These are phyloP conservation scores for Hypomyces perniciosus DNA, from an alignment of 2,329 filamentous ascomycete species.

Conservation along the genomic window DNA sequence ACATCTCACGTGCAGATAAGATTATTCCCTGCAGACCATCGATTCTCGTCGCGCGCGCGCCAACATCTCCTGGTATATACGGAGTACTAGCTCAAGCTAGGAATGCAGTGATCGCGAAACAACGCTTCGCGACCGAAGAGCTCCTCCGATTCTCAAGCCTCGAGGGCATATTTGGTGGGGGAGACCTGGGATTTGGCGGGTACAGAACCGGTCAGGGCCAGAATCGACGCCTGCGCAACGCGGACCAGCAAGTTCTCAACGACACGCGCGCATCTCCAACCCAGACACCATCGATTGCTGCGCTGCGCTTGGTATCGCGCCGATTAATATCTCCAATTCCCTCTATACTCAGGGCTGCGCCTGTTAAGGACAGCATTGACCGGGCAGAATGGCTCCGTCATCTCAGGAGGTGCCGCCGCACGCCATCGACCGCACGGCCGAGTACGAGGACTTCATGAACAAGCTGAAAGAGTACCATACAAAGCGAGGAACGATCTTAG, in stretches of 20 bases:
- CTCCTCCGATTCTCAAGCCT: not conserved
- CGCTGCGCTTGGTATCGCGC: not conserved
- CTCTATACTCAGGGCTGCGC: not conserved
- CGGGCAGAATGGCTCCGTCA: conserved; percentile 12
- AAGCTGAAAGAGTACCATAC: conserved; percentile 68
- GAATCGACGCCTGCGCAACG: not conserved
- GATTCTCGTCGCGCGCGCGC: conserved; percentile 19
- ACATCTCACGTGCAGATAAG: conserved; percentile 16
- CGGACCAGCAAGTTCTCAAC: not conserved
- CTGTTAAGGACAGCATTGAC: not conserved
- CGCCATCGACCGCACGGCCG: conserved; percentile 54
- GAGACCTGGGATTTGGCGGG: not conserved
- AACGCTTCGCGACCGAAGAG: not conserved
- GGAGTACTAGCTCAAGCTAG: conserved; percentile 1
- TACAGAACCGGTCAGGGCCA: not conserved
- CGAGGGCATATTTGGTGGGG: not conserved
- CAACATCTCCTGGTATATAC: conserved; percentile 4
- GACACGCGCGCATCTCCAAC: conserved; percentile 2
- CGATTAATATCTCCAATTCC: not conserved
- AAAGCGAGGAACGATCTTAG: conserved; percentile 71
- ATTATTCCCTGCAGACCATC: conserved; percentile 7
- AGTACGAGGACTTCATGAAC: conserved; percentile 74
- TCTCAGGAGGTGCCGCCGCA: conserved; percentile 34
- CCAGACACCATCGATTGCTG: not conserved
- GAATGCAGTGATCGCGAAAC: not conserved